Evolutionary conservation across 805 yeast genomes (phyloP), one percentile per base, ranked within the genome.

Genomic region (Kodamaea restingae): DNA sequence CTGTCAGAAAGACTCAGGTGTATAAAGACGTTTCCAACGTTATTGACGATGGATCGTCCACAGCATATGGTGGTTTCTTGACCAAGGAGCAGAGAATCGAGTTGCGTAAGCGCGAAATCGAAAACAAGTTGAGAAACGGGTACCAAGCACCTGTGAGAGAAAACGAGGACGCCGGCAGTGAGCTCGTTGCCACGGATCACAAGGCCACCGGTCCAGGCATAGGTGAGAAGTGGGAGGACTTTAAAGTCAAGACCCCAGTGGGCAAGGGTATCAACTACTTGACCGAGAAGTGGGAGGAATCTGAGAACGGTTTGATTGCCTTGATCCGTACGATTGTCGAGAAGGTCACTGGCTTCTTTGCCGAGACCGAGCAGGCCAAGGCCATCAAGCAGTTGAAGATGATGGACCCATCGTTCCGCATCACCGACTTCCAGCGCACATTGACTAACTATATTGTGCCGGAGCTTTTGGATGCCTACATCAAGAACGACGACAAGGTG

Each of bases 281-380:
- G 50, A 81, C 78, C 58, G 76, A 76, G 44, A 81, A 75, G 56
- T 84, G 90, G 88, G 96, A 91, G 52, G 98, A 91, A 63, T 80
- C 88, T 39, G 98, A 91, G 52, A 93, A 93, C 62, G 96, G 96
- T 7, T 70, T 93, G 53, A 76, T 93, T 45, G 78, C 90, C 8
- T 64, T 84, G 29, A 65, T 93, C 39, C 80, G 98, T 67, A 84
- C 91, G 15, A 67, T 93, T 17, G 57, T 84, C 29, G 87, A 82
- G 56, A 84, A 87, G 56, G 67, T 93, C 41, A 82, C 93, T 36
- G 88, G 95, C 4, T 80, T 90, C 55, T 90, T 90, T 56, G 93
- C 93, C 29, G 99, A 93, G 67, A 93, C 98, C 26, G 99, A 93
- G 68, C 80, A 86, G 47, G 97, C 96, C 15, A 84, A 84, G 61